phyloP scores from a whole-genome alignment of 2,329 filamentous ascomycete species.

The Pseudogymnoascus sp. region DNA sequence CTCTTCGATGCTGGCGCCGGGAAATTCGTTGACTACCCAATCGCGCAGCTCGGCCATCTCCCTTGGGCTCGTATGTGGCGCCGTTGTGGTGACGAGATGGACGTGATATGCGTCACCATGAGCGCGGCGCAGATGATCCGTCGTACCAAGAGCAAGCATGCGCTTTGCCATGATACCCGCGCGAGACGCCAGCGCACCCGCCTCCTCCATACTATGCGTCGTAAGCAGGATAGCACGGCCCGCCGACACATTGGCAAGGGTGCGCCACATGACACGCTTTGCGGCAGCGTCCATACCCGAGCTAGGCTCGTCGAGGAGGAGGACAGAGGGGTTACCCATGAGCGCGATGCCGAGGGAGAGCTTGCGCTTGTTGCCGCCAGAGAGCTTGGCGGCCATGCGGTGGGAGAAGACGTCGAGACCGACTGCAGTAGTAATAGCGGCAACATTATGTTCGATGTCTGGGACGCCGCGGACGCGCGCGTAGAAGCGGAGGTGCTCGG shows the following conservation, averaged over 20 bases:
- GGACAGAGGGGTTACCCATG: constrained; percentile 82
- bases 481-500: constrained; percentile 83
- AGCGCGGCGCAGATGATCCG: constrained; percentile 61
- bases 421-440: constrained; percentile 71
- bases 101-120: constrained; percentile 77
- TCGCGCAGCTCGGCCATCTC: constrained; percentile 60
- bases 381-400: constrained; percentile 72
- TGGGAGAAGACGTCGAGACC: constrained; percentile 64
- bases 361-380: constrained; percentile 91
- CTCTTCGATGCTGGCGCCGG: constrained; percentile 60
- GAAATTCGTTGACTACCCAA: constrained; percentile 59
- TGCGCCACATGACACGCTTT: constrained; percentile 91
- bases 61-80: constrained; percentile 62
- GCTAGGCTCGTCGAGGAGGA: constrained; percentile 83
- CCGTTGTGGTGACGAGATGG: constrained; percentile 68
- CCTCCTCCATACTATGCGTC: constrained; percentile 93
- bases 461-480: constrained; percentile 73
- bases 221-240: constrained; percentile 82
- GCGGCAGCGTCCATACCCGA: constrained; percentile 85
- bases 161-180: constrained; percentile 79
- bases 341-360: constrained; percentile 81
- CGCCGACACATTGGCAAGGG: constrained; percentile 63
- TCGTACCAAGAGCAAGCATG: constrained; percentile 79
- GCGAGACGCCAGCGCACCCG: constrained; percentile 74
- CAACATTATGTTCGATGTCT: constrained; percentile 70